Evolutionary conservation across 441 rosid species (phyloP).

Genomic region (Lagerstroemia fauriei): DNA sequence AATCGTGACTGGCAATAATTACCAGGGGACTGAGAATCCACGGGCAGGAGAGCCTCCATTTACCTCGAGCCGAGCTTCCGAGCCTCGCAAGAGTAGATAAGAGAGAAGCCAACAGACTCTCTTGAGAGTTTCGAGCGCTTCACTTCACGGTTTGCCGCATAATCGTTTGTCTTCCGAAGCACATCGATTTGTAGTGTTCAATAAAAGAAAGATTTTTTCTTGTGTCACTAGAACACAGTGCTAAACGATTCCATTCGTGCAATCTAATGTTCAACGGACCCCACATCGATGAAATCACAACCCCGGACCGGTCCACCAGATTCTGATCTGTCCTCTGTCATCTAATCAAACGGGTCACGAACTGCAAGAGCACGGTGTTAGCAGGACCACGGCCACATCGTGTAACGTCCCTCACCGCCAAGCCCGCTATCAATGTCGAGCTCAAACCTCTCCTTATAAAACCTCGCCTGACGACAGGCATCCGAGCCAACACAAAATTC

Average conservation of each 20-base stretch:
- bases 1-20: background rate
- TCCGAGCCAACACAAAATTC: background rate
- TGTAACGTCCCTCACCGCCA: background rate
- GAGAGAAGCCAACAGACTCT: conserved; percentile 72
- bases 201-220: too few species aligned
- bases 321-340: too few species aligned
- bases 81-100: conserved; percentile 67
- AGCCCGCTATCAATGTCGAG: background rate
- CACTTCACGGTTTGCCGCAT: conserved; percentile 69
- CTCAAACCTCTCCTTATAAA: background rate
- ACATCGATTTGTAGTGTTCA: too few species aligned
- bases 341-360: too few species aligned
- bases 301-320: background rate
- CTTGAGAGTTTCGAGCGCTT: conserved; percentile 78
- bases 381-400: too few species aligned
- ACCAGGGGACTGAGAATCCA: background rate
- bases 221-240: too few species aligned
- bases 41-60: background rate
- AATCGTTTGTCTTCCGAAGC: conserved; percentile 9
- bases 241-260: background rate
- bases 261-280: background rate
- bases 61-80: conserved; percentile 73
- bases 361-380: too few species aligned
- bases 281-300: background rate
- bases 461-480: background rate